These are phyloP conservation scores for Didymella sp. DNA, from an alignment of 2,329 filamentous ascomycete species.

Conservation along the genomic window DNA sequence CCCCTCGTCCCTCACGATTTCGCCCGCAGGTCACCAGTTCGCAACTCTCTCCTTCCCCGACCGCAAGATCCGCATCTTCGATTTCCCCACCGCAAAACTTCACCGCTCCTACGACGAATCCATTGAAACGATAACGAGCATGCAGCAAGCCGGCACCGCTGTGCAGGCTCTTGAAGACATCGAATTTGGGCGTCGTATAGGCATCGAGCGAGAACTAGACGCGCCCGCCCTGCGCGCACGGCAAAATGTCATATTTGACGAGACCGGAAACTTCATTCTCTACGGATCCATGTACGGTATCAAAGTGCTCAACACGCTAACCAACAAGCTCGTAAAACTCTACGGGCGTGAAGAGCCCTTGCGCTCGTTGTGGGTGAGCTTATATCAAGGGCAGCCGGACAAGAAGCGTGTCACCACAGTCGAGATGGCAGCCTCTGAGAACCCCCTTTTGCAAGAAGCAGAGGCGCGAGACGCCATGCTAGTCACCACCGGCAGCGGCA, in stretches of 20 bases:
- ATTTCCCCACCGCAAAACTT: conserved; percentile 87
- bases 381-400: conserved; percentile 95
- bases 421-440: conserved; percentile 94
- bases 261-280: conserved; percentile 92
- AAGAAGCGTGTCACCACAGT: conserved; percentile 93
- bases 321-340: conserved; percentile 88
- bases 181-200: conserved; percentile 88
- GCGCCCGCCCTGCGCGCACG: conserved; percentile 70
- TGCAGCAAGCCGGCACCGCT: conserved; percentile 92
- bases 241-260: conserved; percentile 90
- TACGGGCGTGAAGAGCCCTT: conserved; percentile 92
- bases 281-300: conserved; percentile 92
- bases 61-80: conserved; percentile 89
- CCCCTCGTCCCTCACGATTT: conserved; percentile 82
- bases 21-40: conserved; percentile 84
- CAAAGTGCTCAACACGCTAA: conserved; percentile 95
- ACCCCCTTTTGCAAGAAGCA: conserved; percentile 90
- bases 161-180: conserved; percentile 83
- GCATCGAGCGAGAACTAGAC: conserved; percentile 85
- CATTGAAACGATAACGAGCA: conserved; percentile 83
- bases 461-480: conserved; percentile 91
- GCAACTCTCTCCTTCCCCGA: conserved; percentile 92
- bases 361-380: conserved; percentile 77
- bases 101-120: conserved; percentile 96
- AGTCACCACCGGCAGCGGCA: conserved; percentile 81